Base-by-base conservation (phyloP, 2,329 filamentous ascomycete species). In the Paraconiothyrium brasiliense region DNA sequence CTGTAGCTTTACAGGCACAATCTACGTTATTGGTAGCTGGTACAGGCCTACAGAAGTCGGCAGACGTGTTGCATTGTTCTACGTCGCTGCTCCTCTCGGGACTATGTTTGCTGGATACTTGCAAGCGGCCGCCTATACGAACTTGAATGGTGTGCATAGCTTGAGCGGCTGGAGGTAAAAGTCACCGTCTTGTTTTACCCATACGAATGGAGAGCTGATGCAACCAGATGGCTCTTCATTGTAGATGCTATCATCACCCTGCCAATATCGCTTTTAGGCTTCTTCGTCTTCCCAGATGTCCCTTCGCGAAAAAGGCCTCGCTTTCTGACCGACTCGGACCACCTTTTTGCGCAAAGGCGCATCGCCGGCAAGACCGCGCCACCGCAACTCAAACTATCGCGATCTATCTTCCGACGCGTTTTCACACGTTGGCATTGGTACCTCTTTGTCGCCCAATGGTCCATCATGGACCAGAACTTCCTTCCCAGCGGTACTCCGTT, bases 401-500 rank as follows among this genome's bases (percentile, higher is more conserved):
- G 68, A 1, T 69, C 67, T 52, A 79, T 81, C 58, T 78, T 80
- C 65, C 67, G 59, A 22, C 74, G 79, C 1, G 79, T 81, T 7
- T 72, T 81, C 32, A 66, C 71, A 8, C 71, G 78, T 3, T 81
- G 79, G 78, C 79, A 81, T 61, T 80, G 74, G 66, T 81, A 81
- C 58, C 20, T 64, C 5, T 63, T 64, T 32, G 63, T 66, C 6
- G 64, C 76, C 3, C 74, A 79, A 39, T 81, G 78, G 79, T 8
- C 64, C 32, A 56, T 81, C 52, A 70, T 80, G 60, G 77, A 81
- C 56, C 76, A 79, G 59, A 81, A 79, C 58, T 74, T 77, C 43
- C 67, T 74, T 16, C 72, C 76, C 10, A 67, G 70, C 14, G 72
- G 71, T 0, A 69, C 75, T n/a, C 78, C 79, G 0, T 82, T 81